These are phyloP conservation scores for Alternaria brassicicola DNA, from an alignment of 2,329 filamentous ascomycete genomes.

Conservation along the genomic window DNA sequence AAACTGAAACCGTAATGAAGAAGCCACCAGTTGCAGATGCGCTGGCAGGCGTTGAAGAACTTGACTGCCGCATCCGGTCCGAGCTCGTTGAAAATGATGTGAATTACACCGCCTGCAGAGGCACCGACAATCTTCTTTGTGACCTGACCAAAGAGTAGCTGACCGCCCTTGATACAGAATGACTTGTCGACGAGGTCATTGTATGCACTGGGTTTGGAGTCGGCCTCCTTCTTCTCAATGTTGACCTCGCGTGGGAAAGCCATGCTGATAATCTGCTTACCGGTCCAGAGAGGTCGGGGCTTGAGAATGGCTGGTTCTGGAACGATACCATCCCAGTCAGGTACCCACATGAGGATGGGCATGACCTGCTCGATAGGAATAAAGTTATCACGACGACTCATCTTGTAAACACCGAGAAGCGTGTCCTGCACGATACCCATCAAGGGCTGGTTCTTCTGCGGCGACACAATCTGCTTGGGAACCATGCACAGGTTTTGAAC, in stretches of 20 bases:
- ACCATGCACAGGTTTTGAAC: slow-evolving; percentile 95
- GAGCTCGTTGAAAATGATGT: slow-evolving; percentile 95
- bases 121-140: slow-evolving; percentile 96
- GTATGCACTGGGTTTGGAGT: slow-evolving; percentile 55
- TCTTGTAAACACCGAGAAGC: slow-evolving; percentile 94
- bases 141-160: slow-evolving; percentile 87
- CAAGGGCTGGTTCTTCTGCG: slow-evolving; percentile 91
- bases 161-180: slow-evolving; percentile 80
- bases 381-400: slow-evolving; percentile 91
- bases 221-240: slow-evolving; percentile 63
- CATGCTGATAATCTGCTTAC: slow-evolving; percentile 96
- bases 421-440: slow-evolving; percentile 99
- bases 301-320: slow-evolving; percentile 93
- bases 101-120: slow-evolving; percentile 85
- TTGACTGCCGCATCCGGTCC: slow-evolving; percentile 84
- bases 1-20: slow-evolving; percentile 97
- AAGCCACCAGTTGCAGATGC: slow-evolving; percentile 96
- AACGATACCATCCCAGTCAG: slow-evolving; percentile 94
- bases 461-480: slow-evolving; percentile 97
- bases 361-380: slow-evolving; percentile 89
- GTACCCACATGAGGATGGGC: slow-evolving; percentile 97
- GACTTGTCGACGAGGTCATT: slow-evolving; percentile 79
- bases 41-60: slow-evolving; percentile 95
- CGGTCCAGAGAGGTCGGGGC: slow-evolving; percentile 91
- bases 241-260: slow-evolving; percentile 88